Base-by-base conservation (phyloP, 2,329 filamentous ascomycete species). In the Pseudofabraea citricarpa region DNA sequence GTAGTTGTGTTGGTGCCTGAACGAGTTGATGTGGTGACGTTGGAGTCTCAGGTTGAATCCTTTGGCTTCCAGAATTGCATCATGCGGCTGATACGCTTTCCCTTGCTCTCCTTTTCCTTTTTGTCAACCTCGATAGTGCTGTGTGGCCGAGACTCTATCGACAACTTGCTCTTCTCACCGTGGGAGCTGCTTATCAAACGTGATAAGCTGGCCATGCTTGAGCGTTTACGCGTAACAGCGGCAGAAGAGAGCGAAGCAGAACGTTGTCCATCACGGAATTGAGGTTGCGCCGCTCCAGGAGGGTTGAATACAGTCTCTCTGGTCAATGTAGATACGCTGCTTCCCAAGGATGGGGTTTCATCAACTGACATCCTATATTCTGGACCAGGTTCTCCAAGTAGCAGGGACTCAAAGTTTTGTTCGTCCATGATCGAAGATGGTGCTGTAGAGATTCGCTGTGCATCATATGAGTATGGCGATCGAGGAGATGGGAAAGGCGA, bases 151-250 rank as follows among this genome's bases (percentile, higher is more conserved):
- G 84, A 77, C 58, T 87, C 84, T 56, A 83, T 81, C 0, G 81
- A 85, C 18, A 89, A 68, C 60, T 88, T 88, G 71, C 83, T 87
- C 52, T 79, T 77, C 62, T 89, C 84, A 7, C 82, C 83, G 54
- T 88, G 84, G 3, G 82, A 82, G 51, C 80, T 83, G 61, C 81
- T 86, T 56, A 90, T 85, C 29, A 91, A 71, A 38, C 86, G 79
- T 51, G 85, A 88, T 22, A 91, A 69, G 56, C 86, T 90, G 22
- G 81, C 85, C 51, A 91, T 75, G 57, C 86, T 90, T 4, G 83
- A 85, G 42, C 87, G 78, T 56, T 88, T 81, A 32, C 82, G 79
- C 18, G 82, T 83, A 48, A 83, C 83, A 3, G 77, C 74, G 9
- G 74, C 70, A 10, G 76, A 75, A 2, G 77, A 81, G 21, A 83